These are phyloP conservation scores for Fragaria iinumae DNA, from an alignment of 306 rosid genomes.

Conservation along the genomic window DNA sequence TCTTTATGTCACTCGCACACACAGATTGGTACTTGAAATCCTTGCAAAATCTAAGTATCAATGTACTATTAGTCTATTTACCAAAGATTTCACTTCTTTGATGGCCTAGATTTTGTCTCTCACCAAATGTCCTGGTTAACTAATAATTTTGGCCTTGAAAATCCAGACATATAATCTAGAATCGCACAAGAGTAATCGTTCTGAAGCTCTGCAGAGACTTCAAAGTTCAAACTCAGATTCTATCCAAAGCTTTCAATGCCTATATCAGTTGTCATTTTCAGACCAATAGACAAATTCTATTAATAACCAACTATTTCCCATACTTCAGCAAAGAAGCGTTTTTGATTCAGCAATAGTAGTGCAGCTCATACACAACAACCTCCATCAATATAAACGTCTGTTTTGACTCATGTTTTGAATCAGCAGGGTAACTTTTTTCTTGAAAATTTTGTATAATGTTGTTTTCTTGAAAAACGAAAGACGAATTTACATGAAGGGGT, in stretches of 20 bases:
- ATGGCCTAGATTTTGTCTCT: neutral
- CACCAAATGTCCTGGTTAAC: neutral
- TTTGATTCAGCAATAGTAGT: no score
- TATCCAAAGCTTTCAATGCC: neutral
- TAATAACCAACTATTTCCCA: neutral
- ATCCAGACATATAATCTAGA: neutral
- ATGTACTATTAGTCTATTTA: neutral
- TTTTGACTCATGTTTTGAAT: neutral
- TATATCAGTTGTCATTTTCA: neutral
- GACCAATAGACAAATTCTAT: neutral
- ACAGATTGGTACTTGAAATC: neutral
- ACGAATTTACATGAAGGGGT: no score
- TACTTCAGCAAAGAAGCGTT: neutral
- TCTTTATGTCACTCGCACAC: slow-evolving; percentile 8
- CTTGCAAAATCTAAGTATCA: slow-evolving; percentile 14
- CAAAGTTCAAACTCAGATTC: neutral
- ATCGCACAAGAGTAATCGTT: neutral
- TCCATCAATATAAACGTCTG: no score
- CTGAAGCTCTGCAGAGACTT: neutral
- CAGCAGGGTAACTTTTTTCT: neutral
- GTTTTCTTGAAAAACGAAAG: no score
- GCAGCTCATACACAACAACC: no score
- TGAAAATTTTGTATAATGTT: no score
- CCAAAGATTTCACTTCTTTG: neutral
- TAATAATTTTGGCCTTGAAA: neutral